Evolutionary conservation across 768 basidiomycete species (phyloP).

Genomic region (Serendipita vermifera): DNA sequence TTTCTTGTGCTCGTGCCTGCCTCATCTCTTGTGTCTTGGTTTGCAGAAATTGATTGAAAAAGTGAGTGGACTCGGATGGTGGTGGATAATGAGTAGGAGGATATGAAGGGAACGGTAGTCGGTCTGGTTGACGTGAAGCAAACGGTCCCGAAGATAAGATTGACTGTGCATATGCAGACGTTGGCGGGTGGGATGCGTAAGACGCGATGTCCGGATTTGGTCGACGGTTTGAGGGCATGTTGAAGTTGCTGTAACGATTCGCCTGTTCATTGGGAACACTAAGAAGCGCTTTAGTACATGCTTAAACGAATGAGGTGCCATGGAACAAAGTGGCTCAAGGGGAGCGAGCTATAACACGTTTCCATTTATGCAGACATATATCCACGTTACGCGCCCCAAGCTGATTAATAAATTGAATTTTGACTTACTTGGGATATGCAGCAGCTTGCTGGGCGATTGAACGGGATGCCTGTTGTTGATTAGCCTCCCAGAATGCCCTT

Average conservation of each 20-base stretch:
- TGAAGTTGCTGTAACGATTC: too few relatives aligned
- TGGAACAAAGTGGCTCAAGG: too few relatives aligned
- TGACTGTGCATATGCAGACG: neutral
- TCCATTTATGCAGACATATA: too few relatives aligned
- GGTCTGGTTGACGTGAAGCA: neutral
- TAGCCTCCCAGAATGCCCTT: conserved; percentile 7
- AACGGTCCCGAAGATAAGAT: conserved; percentile 1
- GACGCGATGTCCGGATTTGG: too few relatives aligned
- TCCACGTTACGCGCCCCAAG: too few relatives aligned
- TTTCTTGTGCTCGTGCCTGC: neutral
- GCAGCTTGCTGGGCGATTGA: neutral
- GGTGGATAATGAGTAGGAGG: conserved; percentile 4
- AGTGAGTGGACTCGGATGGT: conserved; percentile 41
- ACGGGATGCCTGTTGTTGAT: neutral
- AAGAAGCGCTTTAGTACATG: too few relatives aligned
- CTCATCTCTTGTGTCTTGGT: conserved; percentile 2
- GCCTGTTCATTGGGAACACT: too few relatives aligned
- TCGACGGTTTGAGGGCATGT: too few relatives aligned
- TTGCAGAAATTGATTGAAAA: conserved; percentile 55
- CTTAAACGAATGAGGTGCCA: too few relatives aligned
- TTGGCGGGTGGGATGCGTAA: neutral
- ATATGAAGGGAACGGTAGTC: too few relatives aligned
- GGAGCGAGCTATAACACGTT: too few relatives aligned
- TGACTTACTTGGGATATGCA: neutral
- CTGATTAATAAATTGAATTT: too few relatives aligned